Conservation (phyloP, 2,329 filamentous ascomycete species). For the Pseudofabraea citricarpa region DNA sequence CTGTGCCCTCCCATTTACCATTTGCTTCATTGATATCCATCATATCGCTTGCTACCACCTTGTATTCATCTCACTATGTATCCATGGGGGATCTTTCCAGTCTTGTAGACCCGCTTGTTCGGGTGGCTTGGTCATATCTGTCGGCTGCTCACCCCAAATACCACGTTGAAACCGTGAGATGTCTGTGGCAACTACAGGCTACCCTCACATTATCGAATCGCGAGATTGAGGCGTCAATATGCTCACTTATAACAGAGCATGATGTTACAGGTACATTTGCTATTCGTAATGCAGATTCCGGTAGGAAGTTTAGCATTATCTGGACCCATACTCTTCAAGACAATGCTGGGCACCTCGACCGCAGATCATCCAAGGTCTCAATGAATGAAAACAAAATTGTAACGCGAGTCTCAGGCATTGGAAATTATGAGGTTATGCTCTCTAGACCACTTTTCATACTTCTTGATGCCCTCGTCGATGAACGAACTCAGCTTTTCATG, state of each 20-base stretch:
- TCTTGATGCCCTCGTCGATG: conserved; percentile 71
- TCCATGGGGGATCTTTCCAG: conserved; percentile 47
- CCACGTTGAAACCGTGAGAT: conserved; percentile 86
- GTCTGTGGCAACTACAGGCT: conserved; percentile 79
- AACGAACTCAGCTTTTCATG: conserved; percentile 69
- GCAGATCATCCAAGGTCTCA: conserved; percentile 43
- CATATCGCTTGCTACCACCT: conserved; percentile 51
- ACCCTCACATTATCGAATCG: conserved; percentile 62
- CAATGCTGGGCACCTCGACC: conserved; percentile 38
- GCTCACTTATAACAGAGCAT: conserved; percentile 59
- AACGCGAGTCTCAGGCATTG: conserved; percentile 47
- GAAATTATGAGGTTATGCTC: conserved; percentile 68
- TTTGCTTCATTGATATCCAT: conserved; percentile 56
- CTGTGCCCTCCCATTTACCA: conserved; percentile 31
- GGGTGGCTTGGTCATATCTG: conserved; percentile 73
- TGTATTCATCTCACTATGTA: conserved; percentile 51
- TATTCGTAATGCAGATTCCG: conserved; percentile 51
- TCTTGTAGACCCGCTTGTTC: conserved; percentile 64
- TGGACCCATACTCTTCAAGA: conserved; percentile 77
- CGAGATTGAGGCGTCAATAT: conserved; percentile 75
- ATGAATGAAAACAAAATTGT: conserved; percentile 28
- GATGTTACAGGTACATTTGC: conserved; percentile 43
- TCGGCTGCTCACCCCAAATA: conserved; percentile 83
- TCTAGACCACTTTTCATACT: conserved; percentile 77
- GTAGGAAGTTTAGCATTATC: conserved; percentile 66